These are phyloP conservation scores for Lotmaria passim DNA, from an alignment of 208 protist species.

Conservation along the genomic window DNA sequence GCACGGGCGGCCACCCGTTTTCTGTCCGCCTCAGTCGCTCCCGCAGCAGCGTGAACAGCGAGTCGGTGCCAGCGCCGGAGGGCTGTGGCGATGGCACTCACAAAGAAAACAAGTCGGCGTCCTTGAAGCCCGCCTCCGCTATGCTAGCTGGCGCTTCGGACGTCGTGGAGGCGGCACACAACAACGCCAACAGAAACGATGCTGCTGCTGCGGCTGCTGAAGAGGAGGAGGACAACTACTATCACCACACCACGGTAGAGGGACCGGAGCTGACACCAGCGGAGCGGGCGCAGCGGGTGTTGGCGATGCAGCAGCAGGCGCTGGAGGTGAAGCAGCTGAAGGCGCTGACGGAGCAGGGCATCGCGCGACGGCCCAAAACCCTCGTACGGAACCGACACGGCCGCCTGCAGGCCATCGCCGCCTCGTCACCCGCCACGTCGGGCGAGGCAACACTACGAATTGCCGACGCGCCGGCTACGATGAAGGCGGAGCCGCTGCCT, in stretches of 20 bases:
- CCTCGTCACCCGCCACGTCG: neutral
- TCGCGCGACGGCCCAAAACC: conserved; percentile 65
- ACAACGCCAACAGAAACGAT: neutral
- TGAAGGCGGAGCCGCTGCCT: conserved; percentile 15
- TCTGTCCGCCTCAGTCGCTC: conserved; percentile 6
- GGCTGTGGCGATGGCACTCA: neutral
- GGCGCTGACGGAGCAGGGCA: conserved; percentile 34
- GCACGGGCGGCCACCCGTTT: conserved; percentile 18
- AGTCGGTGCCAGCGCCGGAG: conserved; percentile 1
- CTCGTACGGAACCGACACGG: conserved; percentile 63
- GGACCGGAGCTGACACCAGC: conserved; percentile 41
- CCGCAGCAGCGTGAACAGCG: conserved; percentile 4
- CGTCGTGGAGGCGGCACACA: neutral
- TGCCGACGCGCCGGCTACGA: conserved; percentile 7
- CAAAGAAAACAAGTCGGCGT: neutral
- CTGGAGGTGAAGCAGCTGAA: conserved; percentile 36
- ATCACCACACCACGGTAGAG: conserved; percentile 27
- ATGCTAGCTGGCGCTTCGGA: neutral
- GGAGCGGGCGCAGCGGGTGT: conserved; percentile 52
- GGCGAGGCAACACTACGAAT: neutral
- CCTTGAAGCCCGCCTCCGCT: neutral
- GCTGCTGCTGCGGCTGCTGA: neutral
- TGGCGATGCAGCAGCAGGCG: conserved; percentile 50
- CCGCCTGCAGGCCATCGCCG: conserved; percentile 41
- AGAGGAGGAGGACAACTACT: conserved; percentile 27